Conservation (phyloP, 192 early-diverging fungal species). For the Podila horticola region DNA sequence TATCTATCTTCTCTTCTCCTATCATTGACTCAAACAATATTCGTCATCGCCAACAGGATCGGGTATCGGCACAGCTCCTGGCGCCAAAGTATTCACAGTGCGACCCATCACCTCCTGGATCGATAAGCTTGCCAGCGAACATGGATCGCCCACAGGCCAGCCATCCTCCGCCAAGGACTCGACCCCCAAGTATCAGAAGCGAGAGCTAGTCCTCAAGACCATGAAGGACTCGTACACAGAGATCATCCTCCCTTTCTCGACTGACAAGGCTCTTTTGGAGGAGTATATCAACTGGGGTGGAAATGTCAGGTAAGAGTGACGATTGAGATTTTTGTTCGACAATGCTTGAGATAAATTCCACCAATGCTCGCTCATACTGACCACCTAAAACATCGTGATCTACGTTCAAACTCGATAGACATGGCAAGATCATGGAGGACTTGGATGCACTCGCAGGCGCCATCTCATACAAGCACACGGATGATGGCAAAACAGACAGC, state of each 20-base stretch:
- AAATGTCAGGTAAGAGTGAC: constrained; percentile 58
- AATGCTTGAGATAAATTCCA: too few species aligned
- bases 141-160: constrained; percentile 25
- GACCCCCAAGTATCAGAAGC: constrained; percentile 13
- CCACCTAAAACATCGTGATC: not conserved
- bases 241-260: constrained; percentile 80
- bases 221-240: constrained; percentile 83
- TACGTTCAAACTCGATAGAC: constrained; percentile 20
- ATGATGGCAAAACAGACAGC: constrained; percentile 43
- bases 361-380: too few species aligned
- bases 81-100: constrained; percentile 34
- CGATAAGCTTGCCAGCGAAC: constrained; percentile 36
- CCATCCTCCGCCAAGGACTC: not conserved
- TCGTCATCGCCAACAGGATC: not conserved
- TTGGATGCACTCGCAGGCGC: constrained; percentile 87
- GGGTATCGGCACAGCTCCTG: not conserved
- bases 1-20: not conserved
- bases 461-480: constrained; percentile 79
- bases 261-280: constrained; percentile 75
- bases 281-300: constrained; percentile 86
- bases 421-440: constrained; percentile 89
- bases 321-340: not conserved
- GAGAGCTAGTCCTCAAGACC: constrained; percentile 60
- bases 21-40: not conserved
- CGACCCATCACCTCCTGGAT: constrained; percentile 45